Percentiles rank a stretch among this genome's conserved stretches.
These are phyloP conservation scores for Diplocarpon mali DNA, from an alignment of 2,329 filamentous ascomycete genomes.

Conservation along the genomic window DNA sequence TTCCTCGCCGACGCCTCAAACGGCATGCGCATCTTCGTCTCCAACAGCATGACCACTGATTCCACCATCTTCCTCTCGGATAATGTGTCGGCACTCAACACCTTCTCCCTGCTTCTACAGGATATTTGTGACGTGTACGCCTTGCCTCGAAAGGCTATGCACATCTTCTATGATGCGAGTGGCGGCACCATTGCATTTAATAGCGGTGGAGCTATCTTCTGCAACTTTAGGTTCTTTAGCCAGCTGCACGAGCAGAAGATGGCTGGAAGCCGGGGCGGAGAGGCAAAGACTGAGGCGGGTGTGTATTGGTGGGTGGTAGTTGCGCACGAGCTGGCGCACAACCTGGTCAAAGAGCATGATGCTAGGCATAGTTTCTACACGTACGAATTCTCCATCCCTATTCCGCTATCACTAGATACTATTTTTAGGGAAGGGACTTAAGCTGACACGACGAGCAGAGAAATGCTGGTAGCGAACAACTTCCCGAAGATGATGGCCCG, in stretches of 20 bases:
- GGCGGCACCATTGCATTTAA: conserved; percentile 92
- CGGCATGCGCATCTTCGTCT: conserved; percentile 64
- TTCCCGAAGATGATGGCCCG: conserved; percentile 54
- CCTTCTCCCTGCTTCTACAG: conserved; percentile 58
- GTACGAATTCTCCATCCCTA: conserved; percentile 30
- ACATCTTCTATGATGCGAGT: conserved; percentile 75
- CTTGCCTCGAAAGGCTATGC: conserved; percentile 56
- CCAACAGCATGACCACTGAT: conserved; percentile 39
- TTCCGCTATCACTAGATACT: neutral
- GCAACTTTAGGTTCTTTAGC: conserved; percentile 80
- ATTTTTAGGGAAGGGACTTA: no score
- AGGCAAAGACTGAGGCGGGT: conserved; percentile 54
- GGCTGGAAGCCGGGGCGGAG: conserved; percentile 20
- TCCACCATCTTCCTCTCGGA: conserved; percentile 46
- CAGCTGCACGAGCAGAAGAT: conserved; percentile 57
- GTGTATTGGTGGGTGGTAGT: conserved; percentile 94
- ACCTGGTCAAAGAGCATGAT: conserved; percentile 70
- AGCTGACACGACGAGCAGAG: conserved; percentile 32
- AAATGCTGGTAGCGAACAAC: conserved; percentile 69
- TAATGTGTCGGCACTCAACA: conserved; percentile 51
- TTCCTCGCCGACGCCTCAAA: conserved; percentile 60
- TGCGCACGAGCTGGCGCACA: conserved; percentile 92
- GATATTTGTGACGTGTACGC: conserved; percentile 65
- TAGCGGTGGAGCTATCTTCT: conserved; percentile 75
- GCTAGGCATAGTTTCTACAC: conserved; percentile 76